Conservation (phyloP, 495 filamentous ascomycete species). For the Evernia prunastri region DNA sequence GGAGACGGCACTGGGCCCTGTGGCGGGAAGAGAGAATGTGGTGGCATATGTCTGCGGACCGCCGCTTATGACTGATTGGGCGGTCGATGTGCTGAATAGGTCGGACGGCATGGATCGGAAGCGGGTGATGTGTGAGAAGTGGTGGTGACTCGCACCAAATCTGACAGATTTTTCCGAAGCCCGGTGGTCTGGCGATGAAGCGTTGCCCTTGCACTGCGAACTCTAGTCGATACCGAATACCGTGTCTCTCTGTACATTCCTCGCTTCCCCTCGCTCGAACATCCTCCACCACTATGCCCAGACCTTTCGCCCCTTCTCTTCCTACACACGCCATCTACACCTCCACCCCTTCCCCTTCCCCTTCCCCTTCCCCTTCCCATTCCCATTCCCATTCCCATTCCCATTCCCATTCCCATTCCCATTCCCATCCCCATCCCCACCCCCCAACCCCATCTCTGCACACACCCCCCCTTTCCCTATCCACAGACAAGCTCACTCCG, state of each 20-base stretch:
- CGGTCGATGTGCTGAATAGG: slow-evolving; percentile 49
- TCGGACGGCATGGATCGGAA: slow-evolving; percentile 49
- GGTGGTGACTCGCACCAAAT: slow-evolving; percentile 56
- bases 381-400: too few species aligned
- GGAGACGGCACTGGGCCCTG: slow-evolving; percentile 39
- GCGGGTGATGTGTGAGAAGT: slow-evolving; percentile 73
- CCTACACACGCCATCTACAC: not conserved
- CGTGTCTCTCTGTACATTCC: too few species aligned
- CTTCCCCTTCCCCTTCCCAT: not conserved
- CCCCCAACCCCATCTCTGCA: not conserved
- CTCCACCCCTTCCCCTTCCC: not conserved
- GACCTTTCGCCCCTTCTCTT: not conserved
- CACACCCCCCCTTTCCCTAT: not conserved
- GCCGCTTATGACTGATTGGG: slow-evolving; percentile 71
- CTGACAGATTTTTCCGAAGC: too few species aligned
- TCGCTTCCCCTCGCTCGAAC: too few species aligned
- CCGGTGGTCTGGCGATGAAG: not conserved
- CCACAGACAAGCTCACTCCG: too few species aligned
- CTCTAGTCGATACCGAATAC: not conserved
- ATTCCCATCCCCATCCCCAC: too few species aligned
- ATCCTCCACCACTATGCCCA: not conserved
- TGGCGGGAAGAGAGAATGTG: slow-evolving; percentile 39
- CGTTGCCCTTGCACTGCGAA: not conserved
- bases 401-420: too few species aligned
- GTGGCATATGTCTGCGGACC: slow-evolving; percentile 78